Conservation (phyloP, 2,329 filamentous ascomycete species). For the Coniochaeta ligniaria region DNA sequence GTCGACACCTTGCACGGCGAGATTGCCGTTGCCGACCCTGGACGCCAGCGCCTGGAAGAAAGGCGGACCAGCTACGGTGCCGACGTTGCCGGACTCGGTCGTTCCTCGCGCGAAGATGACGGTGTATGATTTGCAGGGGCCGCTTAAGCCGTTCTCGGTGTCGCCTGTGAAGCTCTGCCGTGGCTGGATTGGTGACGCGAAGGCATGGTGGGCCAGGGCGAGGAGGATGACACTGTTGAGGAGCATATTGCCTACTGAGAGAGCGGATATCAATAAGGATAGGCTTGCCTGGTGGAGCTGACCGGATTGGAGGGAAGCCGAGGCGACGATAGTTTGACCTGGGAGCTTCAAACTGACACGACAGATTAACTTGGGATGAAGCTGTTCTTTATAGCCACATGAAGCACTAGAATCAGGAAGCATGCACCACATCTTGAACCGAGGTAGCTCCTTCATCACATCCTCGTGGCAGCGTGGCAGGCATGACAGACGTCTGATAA, state of each 20-base stretch:
- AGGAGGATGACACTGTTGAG: neutral
- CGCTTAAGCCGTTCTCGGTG: conserved; percentile 6
- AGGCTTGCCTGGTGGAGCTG: too few species aligned
- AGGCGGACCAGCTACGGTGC: conserved; percentile 38
- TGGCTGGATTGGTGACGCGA: neutral
- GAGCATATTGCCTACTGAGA: too few species aligned
- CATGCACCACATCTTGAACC: neutral
- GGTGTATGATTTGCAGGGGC: conserved; percentile 35
- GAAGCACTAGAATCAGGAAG: too few species aligned
- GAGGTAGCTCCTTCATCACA: neutral
- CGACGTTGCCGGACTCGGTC: conserved; percentile 44
- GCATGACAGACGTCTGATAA: neutral
- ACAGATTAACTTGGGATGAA: too few species aligned
- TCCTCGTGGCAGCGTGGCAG: neutral
- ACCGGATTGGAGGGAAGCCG: too few species aligned
- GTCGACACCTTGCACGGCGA: conserved; percentile 41
- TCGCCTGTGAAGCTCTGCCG: neutral
- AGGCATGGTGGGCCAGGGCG: neutral
- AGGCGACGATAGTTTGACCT: too few species aligned
- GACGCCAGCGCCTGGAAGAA: conserved; percentile 37
- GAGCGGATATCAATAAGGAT: too few species aligned
- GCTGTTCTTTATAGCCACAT: too few species aligned
- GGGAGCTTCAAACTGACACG: too few species aligned
- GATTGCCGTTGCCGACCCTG: conserved; percentile 30
- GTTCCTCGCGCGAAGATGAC: conserved; percentile 52